phyloP scores from a whole-genome alignment of 1,284 basidiomycete genomes.

The Boletus mariae region DNA sequence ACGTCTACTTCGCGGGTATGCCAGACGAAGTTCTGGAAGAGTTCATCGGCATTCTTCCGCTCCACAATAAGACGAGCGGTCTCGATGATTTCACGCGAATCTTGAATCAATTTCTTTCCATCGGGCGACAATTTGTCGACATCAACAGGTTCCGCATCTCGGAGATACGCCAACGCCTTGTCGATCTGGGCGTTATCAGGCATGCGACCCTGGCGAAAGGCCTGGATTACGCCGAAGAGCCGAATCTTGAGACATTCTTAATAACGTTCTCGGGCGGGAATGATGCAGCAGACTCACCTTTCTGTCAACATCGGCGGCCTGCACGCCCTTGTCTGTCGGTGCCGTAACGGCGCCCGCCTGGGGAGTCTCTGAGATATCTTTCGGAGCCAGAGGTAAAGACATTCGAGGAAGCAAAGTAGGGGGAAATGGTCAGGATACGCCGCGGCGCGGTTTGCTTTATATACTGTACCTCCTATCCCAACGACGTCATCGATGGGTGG shows the following conservation, averaged over 20 bases:
- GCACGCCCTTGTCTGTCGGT: conserved; percentile 50
- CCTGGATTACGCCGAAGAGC: conserved; percentile 75
- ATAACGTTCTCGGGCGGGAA: not conserved
- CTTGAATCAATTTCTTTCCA: conserved; percentile 73
- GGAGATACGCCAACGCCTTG: conserved; percentile 64
- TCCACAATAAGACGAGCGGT: conserved; percentile 66
- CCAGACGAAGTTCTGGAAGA: conserved; percentile 86
- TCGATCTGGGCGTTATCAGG: conserved; percentile 83
- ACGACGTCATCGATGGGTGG: conserved; percentile 21
- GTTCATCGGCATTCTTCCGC: conserved; percentile 86
- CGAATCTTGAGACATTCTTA: conserved; percentile 42
- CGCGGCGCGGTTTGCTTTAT: conserved; percentile 2
- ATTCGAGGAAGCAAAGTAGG: conserved; percentile 35
- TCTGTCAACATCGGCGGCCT: conserved; percentile 61
- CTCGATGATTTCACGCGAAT: conserved; percentile 69
- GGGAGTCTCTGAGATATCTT: conserved; percentile 59
- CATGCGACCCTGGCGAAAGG: conserved; percentile 73
- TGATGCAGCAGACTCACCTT: conserved; percentile 39
- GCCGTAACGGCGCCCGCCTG: conserved; percentile 50
- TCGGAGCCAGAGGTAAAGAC: conserved; percentile 59
- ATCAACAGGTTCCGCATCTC: conserved; percentile 66
- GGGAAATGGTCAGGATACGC: not conserved
- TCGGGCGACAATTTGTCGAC: conserved; percentile 67
- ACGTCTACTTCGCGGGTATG: conserved; percentile 60
- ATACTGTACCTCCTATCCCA: conserved; percentile 11